Evolutionary conservation across 345 rosid genomes (phyloP).

Genomic region (Balakata baccata): DNA sequence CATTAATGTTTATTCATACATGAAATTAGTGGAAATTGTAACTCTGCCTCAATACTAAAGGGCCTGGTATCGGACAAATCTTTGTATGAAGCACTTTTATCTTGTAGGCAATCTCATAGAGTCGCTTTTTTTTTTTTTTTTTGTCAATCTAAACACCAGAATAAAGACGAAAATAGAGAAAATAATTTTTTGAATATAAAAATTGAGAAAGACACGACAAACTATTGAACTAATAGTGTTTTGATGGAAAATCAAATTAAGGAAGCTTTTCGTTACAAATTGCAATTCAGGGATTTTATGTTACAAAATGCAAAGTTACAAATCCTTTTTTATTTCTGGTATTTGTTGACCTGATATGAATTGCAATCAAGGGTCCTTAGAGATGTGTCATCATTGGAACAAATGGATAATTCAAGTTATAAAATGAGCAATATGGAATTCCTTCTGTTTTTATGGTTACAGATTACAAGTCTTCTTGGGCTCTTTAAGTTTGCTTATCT

Average conservation of each 20-base stretch:
- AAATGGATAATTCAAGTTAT: background rate
- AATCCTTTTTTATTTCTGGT: too few species aligned
- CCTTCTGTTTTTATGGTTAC: background rate
- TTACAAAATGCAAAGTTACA: too few species aligned
- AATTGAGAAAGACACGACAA: too few species aligned
- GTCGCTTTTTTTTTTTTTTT: too few species aligned
- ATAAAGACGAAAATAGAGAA: too few species aligned
- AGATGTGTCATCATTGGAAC: background rate
- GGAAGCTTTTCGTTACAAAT: too few species aligned
- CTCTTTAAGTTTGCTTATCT: constrained; percentile 1
- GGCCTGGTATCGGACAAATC: background rate
- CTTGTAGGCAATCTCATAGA: background rate
- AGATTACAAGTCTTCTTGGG: background rate
- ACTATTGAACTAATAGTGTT: too few species aligned
- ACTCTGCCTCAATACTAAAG: background rate
- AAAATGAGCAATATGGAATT: background rate
- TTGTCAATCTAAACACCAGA: too few species aligned
- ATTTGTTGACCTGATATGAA: background rate
- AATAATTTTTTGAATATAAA: too few species aligned
- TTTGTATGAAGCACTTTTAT: background rate
- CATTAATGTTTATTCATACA: background rate
- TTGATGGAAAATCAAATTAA: too few species aligned
- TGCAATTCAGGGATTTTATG: too few species aligned
- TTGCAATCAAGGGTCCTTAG: background rate
- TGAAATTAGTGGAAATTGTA: background rate